Evolutionary conservation across 768 basidiomycete genomes (phyloP).

Genomic region (Hygrocybe coccinea): DNA sequence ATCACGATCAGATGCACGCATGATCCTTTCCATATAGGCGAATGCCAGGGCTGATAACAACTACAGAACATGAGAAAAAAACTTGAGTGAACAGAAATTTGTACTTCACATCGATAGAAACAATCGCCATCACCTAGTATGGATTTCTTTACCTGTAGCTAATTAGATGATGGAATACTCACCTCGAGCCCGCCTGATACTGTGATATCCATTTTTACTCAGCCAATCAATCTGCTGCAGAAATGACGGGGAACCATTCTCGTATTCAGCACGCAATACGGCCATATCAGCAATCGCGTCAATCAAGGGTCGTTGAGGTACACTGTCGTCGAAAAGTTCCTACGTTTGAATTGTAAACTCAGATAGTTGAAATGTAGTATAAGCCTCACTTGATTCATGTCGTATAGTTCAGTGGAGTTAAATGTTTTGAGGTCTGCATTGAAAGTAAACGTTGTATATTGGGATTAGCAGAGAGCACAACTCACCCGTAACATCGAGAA

Average conservation of each 20-base stretch:
- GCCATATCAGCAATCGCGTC: slow-evolving; percentile 49
- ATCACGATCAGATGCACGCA: slow-evolving; percentile 42
- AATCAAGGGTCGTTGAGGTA: slow-evolving; percentile 47
- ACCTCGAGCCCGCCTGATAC: slow-evolving; percentile 70
- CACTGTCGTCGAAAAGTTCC: slow-evolving; percentile 6
- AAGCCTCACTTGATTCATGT: slow-evolving; percentile 4
- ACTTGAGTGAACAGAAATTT: neutral
- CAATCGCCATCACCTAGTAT: slow-evolving; percentile 78
- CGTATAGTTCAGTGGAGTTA: neutral
- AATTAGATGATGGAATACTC: slow-evolving; percentile 16
- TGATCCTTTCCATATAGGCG: slow-evolving; percentile 70
- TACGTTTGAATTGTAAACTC: neutral
- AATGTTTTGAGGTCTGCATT: neutral
- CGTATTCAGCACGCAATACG: slow-evolving; percentile 61
- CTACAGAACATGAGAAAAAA: slow-evolving; percentile 11
- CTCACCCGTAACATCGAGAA: neutral
- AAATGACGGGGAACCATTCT: slow-evolving; percentile 53
- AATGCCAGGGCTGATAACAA: slow-evolving; percentile 65
- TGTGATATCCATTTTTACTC: slow-evolving; percentile 53
- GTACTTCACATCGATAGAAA: slow-evolving; percentile 76
- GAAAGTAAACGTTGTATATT: neutral
- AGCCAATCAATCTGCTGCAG: slow-evolving; percentile 74
- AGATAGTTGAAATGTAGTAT: neutral
- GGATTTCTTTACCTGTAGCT: neutral
- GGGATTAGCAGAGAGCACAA: no score